phyloP scores from a whole-genome alignment of 768 basidiomycete species.

The Boletus edulis region DNA sequence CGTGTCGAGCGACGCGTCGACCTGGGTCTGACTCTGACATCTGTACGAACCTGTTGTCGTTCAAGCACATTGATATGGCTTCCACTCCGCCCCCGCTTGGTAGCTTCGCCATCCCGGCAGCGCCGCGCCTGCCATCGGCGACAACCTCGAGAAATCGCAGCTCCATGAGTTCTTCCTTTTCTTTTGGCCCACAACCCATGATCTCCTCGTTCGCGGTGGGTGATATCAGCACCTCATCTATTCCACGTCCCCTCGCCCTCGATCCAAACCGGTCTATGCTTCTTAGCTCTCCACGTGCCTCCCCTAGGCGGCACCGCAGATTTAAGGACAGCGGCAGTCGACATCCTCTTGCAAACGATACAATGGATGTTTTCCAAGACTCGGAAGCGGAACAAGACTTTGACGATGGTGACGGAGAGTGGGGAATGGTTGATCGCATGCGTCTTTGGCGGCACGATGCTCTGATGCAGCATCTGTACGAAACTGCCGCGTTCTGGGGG shows the following conservation, averaged over 20 bases:
- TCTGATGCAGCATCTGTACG: constrained; percentile 96
- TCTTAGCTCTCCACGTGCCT: constrained; percentile 70
- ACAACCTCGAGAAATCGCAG: constrained; percentile 56
- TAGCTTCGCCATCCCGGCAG: constrained; percentile 42
- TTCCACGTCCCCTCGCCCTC: constrained; percentile 53
- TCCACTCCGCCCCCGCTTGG: constrained; percentile 51
- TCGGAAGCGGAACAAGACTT: constrained; percentile 57
- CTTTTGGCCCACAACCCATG: constrained; percentile 76
- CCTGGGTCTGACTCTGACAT: not conserved
- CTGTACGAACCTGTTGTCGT: not conserved
- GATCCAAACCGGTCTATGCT: constrained; percentile 82
- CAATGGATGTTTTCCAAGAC: constrained; percentile 71
- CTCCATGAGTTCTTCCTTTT: constrained; percentile 79
- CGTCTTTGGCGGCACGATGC: constrained; percentile 97
- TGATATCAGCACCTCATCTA: constrained; percentile 59
- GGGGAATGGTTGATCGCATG: constrained; percentile 94
- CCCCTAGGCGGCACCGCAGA: constrained; percentile 55
- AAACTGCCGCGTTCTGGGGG: constrained; percentile 98
- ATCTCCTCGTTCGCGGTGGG: constrained; percentile 68
- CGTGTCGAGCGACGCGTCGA: constrained; percentile 17
- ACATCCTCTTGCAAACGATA: constrained; percentile 80
- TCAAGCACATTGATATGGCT: constrained; percentile 18
- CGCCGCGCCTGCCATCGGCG: constrained; percentile 53
- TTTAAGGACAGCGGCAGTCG: constrained; percentile 50
- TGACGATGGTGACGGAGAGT: constrained; percentile 59